Evolutionary conservation across 495 filamentous ascomycete genomes (phyloP).

Genomic region (Podospora bellae-mahoneyi): DNA sequence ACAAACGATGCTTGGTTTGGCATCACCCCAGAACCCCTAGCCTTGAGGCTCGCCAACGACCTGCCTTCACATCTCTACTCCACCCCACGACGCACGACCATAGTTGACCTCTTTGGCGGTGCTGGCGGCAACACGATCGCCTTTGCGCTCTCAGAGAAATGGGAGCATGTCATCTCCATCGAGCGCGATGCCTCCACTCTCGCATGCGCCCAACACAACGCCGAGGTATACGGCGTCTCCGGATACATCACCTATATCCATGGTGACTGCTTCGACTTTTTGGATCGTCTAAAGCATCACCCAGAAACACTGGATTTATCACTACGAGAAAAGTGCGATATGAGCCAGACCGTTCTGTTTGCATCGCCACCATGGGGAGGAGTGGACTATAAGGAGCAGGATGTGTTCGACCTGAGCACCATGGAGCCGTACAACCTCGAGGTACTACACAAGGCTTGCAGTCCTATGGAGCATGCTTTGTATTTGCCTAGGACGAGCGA

Average conservation of each 20-base stretch:
- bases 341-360: constrained; percentile 62
- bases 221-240: constrained; percentile 76
- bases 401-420: constrained; percentile 76
- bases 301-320: constrained; percentile 36
- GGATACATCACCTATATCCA: constrained; percentile 74
- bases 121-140: constrained; percentile 95
- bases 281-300: constrained; percentile 31
- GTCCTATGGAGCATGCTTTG: constrained; percentile 55
- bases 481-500: constrained; percentile 90
- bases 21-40: constrained; percentile 76
- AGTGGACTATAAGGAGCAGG: constrained; percentile 69
- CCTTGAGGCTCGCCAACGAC: constrained; percentile 59
- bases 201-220: constrained; percentile 89
- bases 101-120: constrained; percentile 88
- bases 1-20: constrained; percentile 94
- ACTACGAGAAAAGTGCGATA: constrained; percentile 26
- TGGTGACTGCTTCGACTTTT: constrained; percentile 71
- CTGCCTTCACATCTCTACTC: constrained; percentile 45
- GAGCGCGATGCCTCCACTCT: constrained; percentile 75
- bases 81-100: constrained; percentile 42
- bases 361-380: constrained; percentile 96
- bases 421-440: constrained; percentile 84
- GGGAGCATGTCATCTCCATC: constrained; percentile 79
- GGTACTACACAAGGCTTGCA: constrained; percentile 59
- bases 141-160: constrained; percentile 73